Percentiles rank a stretch among this genome's conserved stretches.
These are phyloP conservation scores for Parasitella parasitica DNA, from an alignment of 371 early-diverging fungal species.

Conservation along the genomic window DNA sequence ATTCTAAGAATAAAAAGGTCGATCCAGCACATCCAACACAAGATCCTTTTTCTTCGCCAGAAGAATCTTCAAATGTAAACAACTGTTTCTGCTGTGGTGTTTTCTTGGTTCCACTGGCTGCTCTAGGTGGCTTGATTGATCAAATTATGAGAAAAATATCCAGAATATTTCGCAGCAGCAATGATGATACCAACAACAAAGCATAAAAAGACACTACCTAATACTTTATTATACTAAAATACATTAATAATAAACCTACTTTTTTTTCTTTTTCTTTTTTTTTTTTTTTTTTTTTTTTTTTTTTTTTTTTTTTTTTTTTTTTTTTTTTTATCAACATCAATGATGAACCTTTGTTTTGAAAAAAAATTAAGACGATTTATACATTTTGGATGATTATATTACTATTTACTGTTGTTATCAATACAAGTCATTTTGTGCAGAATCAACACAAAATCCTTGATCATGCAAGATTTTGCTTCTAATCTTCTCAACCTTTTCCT, in stretches of 20 bases:
- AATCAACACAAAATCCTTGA: constrained; percentile 87
- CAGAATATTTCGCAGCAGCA: constrained; percentile 4
- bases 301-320: no score
- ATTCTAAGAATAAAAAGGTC: not conserved
- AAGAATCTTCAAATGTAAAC: constrained; percentile 28
- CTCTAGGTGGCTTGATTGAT: constrained; percentile 32
- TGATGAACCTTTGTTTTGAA: not conserved
- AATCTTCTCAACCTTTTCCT: constrained; percentile 70
- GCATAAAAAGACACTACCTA: not conserved
- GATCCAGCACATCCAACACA: constrained; percentile 24
- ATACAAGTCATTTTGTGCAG: constrained; percentile 76
- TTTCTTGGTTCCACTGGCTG: constrained; percentile 30
- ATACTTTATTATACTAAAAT: not conserved
- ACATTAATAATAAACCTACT: constrained; percentile 1
- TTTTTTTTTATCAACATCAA: not conserved
- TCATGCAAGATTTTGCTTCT: constrained; percentile 72
- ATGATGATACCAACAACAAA: not conserved
- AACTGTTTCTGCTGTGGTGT: constrained; percentile 34
- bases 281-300: no score
- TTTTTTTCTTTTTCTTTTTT: no score
- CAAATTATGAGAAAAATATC: constrained; percentile 29
- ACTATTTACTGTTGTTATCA: constrained; percentile 33
- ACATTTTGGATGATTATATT: not conserved
- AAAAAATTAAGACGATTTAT: constrained; percentile 3
- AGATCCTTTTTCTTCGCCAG: constrained; percentile 28